Evolutionary conservation across 805 yeast species (phyloP).

Genomic region (Lipomyces orientalis): DNA sequence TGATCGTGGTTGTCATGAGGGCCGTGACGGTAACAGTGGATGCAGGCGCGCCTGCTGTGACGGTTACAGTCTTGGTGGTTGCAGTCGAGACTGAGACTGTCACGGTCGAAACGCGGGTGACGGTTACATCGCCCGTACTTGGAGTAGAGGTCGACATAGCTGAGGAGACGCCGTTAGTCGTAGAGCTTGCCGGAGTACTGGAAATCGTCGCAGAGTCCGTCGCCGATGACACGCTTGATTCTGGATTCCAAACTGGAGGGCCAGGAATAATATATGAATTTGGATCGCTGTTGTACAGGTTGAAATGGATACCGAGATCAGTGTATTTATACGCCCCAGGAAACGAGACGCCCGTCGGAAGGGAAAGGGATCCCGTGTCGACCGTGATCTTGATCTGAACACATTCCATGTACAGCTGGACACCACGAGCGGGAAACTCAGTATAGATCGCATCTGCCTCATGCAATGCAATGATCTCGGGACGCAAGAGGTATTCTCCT

Average conservation of each 20-base stretch:
- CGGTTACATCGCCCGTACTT: neutral
- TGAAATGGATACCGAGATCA: slow-evolving; percentile 30
- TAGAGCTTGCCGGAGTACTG: neutral
- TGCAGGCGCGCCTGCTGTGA: neutral
- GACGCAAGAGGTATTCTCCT: slow-evolving; percentile 31
- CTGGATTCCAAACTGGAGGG: slow-evolving; percentile 27
- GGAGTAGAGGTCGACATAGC: neutral
- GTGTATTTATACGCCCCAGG: slow-evolving; percentile 33
- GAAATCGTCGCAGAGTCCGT: neutral
- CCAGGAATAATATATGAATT: slow-evolving; percentile 31
- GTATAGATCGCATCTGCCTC: slow-evolving; percentile 19
- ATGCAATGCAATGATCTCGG: slow-evolving; percentile 30
- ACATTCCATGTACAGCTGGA: slow-evolving; percentile 30
- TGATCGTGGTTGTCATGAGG: neutral
- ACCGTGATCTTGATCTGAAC: slow-evolving; percentile 25
- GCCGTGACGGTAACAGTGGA: neutral
- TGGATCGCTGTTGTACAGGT: slow-evolving; percentile 20
- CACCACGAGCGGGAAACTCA: slow-evolving; percentile 21
- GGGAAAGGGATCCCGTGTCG: slow-evolving; percentile 14
- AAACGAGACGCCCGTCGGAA: slow-evolving; percentile 27
- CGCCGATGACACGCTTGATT: neutral
- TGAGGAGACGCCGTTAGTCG: neutral
- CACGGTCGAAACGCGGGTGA: slow-evolving; percentile 5
- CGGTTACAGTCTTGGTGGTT: neutral
- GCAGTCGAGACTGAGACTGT: slow-evolving; percentile 7